Base-by-base conservation (phyloP, 208 protist species). In the Leishmania mexicana region DNA sequence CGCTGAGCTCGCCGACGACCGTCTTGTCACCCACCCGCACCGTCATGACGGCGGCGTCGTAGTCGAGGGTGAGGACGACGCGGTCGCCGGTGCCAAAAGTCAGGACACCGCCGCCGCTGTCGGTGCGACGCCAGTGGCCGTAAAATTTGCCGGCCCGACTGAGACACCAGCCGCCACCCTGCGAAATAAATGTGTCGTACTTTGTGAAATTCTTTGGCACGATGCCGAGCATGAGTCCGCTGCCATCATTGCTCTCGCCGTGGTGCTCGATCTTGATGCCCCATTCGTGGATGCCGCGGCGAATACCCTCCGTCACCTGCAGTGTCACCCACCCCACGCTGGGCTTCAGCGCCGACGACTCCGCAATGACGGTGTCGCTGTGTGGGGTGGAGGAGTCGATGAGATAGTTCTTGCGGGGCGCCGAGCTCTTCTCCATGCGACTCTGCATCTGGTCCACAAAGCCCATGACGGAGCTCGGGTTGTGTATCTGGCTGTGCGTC, bases 151-250 rank as follows among this genome's bases (percentile, higher is more conserved):
- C 96, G 11, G 96, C 96, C 6, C 96, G 90, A 65, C 94, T 97
- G 38, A 98, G 77, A 75, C 96, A 98, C 96, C 96, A 98, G 28
- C 96, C 96, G 31, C 94, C 94, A 5, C 96, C 95, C 72, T 98
- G 96, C 0, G 95, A 98, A 47, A 98, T 98, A 80, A 98, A 98
- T 62, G 95, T 97, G 85, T 98, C 96, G 83, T 96, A 98, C 83
- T 97, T 97, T 77, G 80, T 84, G 81, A 97, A 98, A 68, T 57
- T 93, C 78, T 97, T 96, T 5, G 96, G 96, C 28, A 97, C 91
- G 71, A 98, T 90, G 64, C 96, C 96, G n/a, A 98, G 85, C 96
- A 98, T 98, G 54, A 98, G 86, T 54, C 96, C 96, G 75, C 95
- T 98, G 45, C 94, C 96, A 70, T 98, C 96, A 57, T 90, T 94